Conservation (phyloP, 345 rosid genomes). For the Durio zibethinus region DNA sequence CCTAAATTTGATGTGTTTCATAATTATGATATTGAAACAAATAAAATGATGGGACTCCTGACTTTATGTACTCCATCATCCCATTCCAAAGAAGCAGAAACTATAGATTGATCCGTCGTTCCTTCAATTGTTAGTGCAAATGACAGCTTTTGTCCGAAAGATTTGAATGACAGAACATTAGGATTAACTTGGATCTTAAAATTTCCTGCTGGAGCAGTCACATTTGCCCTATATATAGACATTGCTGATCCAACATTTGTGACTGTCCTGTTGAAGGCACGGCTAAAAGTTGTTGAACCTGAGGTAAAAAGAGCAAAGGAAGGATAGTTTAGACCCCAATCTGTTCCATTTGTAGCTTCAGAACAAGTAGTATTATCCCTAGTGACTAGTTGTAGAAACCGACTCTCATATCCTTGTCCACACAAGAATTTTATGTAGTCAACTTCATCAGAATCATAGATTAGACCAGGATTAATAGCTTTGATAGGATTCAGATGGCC, state of each 20-base stretch:
- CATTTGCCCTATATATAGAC: constrained; percentile 26
- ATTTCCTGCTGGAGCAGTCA: constrained; percentile 3
- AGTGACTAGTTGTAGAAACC: constrained; percentile 13
- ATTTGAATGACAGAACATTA: constrained; percentile 19
- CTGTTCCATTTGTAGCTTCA: constrained; percentile 2
- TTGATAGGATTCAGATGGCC: constrained; percentile 32
- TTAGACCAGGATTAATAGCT: constrained; percentile 39
- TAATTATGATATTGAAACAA: neutral
- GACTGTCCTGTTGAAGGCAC: constrained; percentile 28
- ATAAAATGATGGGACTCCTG: constrained; percentile 34
- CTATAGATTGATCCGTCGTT: neutral
- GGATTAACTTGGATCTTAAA: constrained; percentile 30
- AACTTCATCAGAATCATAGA: constrained; percentile 27
- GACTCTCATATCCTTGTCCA: constrained; percentile 31
- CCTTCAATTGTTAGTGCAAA: constrained; percentile 27
- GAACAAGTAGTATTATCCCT: constrained; percentile 21
- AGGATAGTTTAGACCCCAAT: constrained; percentile 44
- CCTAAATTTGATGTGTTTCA: too few species aligned
- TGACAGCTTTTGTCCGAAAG: constrained; percentile 8
- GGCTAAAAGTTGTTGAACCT: neutral
- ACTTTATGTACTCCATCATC: constrained; percentile 33
- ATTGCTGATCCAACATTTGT: constrained; percentile 35
- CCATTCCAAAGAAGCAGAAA: constrained; percentile 36
- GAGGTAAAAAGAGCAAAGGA: constrained; percentile 27
- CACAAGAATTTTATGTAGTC: constrained; percentile 42